Conservation (phyloP, 2,329 filamentous ascomycete species). For the Aureobasidium sp. region DNA sequence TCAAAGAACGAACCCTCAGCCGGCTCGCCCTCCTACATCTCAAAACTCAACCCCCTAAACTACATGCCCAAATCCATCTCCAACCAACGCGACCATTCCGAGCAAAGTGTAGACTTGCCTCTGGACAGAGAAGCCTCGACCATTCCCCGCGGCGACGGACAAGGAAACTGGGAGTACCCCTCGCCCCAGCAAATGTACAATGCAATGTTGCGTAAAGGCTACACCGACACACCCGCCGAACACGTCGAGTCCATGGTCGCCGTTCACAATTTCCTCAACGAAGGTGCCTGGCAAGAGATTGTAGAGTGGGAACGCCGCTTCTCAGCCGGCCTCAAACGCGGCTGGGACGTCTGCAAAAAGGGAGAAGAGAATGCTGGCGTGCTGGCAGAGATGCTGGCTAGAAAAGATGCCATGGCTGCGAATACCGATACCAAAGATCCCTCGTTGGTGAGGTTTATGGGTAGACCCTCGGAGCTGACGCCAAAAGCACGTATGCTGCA, state of each 20-base stretch:
- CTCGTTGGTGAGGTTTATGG: constrained; percentile 78
- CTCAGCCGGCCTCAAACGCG: constrained; percentile 57
- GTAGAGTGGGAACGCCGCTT: constrained; percentile 90
- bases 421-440: constrained; percentile 48
- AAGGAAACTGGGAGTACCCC: constrained; percentile 91
- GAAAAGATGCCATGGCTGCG: constrained; percentile 18
- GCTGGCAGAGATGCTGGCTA: constrained; percentile 22
- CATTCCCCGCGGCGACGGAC: constrained; percentile 75
- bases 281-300: constrained; percentile 95
- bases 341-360: constrained; percentile 28
- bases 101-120: constrained; percentile 68
- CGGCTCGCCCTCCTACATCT: constrained; percentile 46
- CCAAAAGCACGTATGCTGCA: constrained; percentile 85
- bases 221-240: constrained; percentile 86
- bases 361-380: constrained; percentile 30
- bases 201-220: constrained; percentile 89
- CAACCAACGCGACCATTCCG: constrained; percentile 61
- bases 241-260: constrained; percentile 96
- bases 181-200: constrained; percentile 99
- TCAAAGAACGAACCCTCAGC: constrained; percentile 22
- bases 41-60: constrained; percentile 74
- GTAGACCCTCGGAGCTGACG: constrained; percentile 79
- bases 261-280: constrained; percentile 96
- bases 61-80: constrained; percentile 91
- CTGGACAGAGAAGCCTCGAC: constrained; percentile 77